A percentile compares a stretch with the other conserved stretches of the same genome.
These are phyloP conservation scores for Chionographis japonica DNA, from an alignment of 106 monocot species.

Conservation along the genomic window DNA sequence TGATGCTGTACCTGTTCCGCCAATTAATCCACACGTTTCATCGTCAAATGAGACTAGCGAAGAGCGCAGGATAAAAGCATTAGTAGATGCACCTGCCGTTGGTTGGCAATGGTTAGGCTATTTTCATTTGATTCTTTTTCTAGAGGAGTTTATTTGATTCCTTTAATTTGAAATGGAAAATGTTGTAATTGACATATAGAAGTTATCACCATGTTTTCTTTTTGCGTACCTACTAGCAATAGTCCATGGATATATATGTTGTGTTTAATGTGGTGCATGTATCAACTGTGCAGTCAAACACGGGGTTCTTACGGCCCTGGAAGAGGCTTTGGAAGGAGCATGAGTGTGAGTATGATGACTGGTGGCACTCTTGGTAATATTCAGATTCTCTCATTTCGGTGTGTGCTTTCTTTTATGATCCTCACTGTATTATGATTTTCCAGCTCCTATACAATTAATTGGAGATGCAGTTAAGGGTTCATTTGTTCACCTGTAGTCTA, in stretches of 20 bases:
- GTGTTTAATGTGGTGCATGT: no score
- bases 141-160: no score
- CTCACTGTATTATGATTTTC: no score
- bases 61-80: conserved; percentile 43
- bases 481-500: no score
- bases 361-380: conserved; percentile 32
- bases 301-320: conserved; percentile 30
- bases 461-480: no score
- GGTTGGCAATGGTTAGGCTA: conserved; percentile 28
- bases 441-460: no score
- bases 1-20: conserved; percentile 23
- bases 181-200: no score
- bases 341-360: conserved; percentile 40
- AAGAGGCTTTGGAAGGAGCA: conserved; percentile 44
- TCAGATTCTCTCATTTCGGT: neutral
- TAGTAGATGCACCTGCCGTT: conserved; percentile 43
- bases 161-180: no score
- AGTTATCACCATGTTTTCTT: no score
- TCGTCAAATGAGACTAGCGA: conserved; percentile 28
- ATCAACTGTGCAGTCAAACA: conserved; percentile 11
- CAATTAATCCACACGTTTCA: conserved; percentile 12
- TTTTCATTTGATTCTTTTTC: neutral
- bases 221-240: no score
- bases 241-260: no score
- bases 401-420: no score